phyloP scores from a whole-genome alignment of 257 asterid species.

The Fraxinus anomala region DNA sequence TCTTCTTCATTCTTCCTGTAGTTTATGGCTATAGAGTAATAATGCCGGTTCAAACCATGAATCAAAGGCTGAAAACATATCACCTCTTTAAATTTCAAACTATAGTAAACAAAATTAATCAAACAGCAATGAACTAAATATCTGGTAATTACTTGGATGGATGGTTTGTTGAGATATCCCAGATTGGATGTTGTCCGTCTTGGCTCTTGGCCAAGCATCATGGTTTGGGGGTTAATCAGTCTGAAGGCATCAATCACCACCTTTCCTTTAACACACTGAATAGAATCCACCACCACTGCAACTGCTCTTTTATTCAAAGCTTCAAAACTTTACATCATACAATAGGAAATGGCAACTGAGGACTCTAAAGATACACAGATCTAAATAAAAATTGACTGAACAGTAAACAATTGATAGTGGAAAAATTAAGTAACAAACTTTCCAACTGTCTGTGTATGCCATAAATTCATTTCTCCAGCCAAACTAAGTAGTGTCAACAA shows the following conservation, averaged over 20 bases:
- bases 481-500: neutral
- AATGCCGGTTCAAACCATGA: constrained; percentile 94
- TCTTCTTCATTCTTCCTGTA: constrained; percentile 96
- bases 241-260: constrained; percentile 99
- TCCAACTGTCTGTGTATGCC: neutral
- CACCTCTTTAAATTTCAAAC: constrained; percentile 23
- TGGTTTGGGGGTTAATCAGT: constrained; percentile 92
- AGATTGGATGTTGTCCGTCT: constrained; percentile 95
- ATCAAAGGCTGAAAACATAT: constrained; percentile 70
- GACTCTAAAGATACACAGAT: constrained; percentile 3
- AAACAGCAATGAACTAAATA: constrained; percentile 10
- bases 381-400: constrained; percentile 4
- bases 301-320: constrained; percentile 96
- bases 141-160: constrained; percentile 66
- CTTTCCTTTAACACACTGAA: constrained; percentile 96
- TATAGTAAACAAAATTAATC: neutral
- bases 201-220: constrained; percentile 99
- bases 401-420: constrained; percentile 18
- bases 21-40: constrained; percentile 92
- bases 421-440: constrained; percentile 15
- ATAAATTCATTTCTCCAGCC: neutral
- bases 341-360: constrained; percentile 19
- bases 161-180: constrained; percentile 96
- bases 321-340: constrained; percentile 81
- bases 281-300: constrained; percentile 98